Evolutionary conservation across 1,284 basidiomycete genomes (phyloP), one percentile per base, ranked within the genome.

Genomic region (Schizopora paradoxa): DNA sequence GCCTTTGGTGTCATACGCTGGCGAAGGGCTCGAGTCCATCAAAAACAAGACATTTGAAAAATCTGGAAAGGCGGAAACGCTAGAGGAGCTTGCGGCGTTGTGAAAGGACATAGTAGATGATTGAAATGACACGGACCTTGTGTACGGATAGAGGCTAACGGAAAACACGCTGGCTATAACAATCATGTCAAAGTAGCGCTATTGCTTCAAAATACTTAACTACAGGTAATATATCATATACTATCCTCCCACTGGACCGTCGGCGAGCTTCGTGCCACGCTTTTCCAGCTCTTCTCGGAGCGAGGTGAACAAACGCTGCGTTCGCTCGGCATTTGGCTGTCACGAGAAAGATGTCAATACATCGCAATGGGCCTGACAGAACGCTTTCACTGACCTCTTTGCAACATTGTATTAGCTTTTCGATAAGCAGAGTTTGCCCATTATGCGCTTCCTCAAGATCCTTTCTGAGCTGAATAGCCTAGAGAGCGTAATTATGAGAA

Each of bases 1-100:
- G n/a, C 92, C 95, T 5, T 68, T 85, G 6, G 79, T 92, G 43
- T 87, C 80, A 54, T 98, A 98, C 57, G 84, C 84, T 6, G 96
- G 96, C 25, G 96, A 99, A 63, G 93, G 91, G 0, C 69, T 99
- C 47, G 85, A 89, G 57, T 67, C 64, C 43, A 76, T 91, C 49
- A 82, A 81, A 60, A 94, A 92, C 33, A 86, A 85, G 70, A 77
- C 67, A 22, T 86, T 91, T 61, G 73, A 70, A 43, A 84, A 76
- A 60, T 76, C 74, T 6, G 77, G 78, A n/a, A 51, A 67, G 39
- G 72, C 73, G 6, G 67, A 63, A 54, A 64, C 62, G 7, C 51
- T 73, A 26, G 72, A 75, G 57, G 74, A 77, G 54, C 62, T 79
- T 43, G 75, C 78, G 42, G 69, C 66, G 38, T 59, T 79, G 39